Evolutionary conservation across 2,329 filamentous ascomycete species (phyloP).

Genomic region (Pyricularia sp.): DNA sequence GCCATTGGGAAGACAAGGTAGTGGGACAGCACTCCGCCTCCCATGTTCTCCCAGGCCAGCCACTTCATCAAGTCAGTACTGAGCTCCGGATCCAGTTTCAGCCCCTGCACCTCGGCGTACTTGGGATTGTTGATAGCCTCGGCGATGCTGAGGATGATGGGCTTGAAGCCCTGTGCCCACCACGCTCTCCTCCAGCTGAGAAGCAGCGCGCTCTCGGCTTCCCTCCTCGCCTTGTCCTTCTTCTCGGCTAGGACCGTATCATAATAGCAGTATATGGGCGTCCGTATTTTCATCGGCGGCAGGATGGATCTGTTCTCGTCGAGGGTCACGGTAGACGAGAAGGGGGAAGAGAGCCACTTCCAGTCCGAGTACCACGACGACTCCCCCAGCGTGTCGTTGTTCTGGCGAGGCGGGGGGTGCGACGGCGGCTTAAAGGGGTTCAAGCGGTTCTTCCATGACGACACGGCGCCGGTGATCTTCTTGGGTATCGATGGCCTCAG

Average conservation of each 20-base stretch:
- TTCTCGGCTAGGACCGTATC: constrained; percentile 48
- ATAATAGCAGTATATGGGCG: constrained; percentile 85
- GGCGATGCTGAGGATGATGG: constrained; percentile 66
- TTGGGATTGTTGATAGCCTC: constrained; percentile 79
- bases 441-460: constrained; percentile 34
- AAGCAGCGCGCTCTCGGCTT: constrained; percentile 70
- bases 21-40: constrained; percentile 69
- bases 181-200: constrained; percentile 86
- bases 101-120: constrained; percentile 59
- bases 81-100: constrained; percentile 51
- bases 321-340: constrained; percentile 69
- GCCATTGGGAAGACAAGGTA: constrained; percentile 82
- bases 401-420: constrained; percentile 64
- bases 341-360: constrained; percentile 78
- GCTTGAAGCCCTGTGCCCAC: constrained; percentile 90
- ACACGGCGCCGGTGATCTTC: constrained; percentile 29
- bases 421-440: constrained; percentile 62
- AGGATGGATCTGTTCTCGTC: constrained; percentile 79
- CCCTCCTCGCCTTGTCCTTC: constrained; percentile 53
- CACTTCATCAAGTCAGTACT: constrained; percentile 70
- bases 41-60: constrained; percentile 91
- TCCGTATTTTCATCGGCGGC: constrained; percentile 61
- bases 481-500: constrained; percentile 40
- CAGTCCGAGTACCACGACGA: constrained; percentile 82
- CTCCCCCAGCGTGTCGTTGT: constrained; percentile 69